These are phyloP conservation scores for Linum trigynum DNA, from an alignment of 345 rosid species.

Conservation along the genomic window DNA sequence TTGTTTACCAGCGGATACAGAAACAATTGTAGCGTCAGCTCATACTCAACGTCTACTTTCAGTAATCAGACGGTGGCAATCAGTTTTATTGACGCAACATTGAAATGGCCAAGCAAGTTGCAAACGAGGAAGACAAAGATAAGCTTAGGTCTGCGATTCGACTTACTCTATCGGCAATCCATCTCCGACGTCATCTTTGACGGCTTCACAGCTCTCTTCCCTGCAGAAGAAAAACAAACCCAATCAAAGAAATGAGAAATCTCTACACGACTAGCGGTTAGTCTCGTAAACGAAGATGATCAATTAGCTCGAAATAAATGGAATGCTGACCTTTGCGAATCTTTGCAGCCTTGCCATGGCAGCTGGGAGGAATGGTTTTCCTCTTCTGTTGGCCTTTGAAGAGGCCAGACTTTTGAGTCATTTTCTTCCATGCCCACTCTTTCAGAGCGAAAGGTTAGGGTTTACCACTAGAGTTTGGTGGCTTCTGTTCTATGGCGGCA, in stretches of 20 bases:
- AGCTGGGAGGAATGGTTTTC: constrained; percentile 58
- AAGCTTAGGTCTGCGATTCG: background rate
- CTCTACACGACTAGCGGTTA: too few relatives aligned
- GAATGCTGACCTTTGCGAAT: constrained; percentile 52
- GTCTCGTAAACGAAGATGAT: background rate
- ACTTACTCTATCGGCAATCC: constrained; percentile 57
- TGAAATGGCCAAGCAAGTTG: background rate
- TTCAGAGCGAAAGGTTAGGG: too few relatives aligned
- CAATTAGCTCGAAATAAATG: background rate
- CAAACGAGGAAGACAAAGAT: background rate
- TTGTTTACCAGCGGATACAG: too few relatives aligned
- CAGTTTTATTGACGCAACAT: background rate
- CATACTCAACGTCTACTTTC: background rate
- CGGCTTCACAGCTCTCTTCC: constrained; percentile 67
- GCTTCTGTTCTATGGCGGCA: background rate
- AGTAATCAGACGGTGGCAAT: background rate
- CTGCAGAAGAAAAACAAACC: constrained; percentile 21
- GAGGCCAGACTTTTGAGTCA: constrained; percentile 76
- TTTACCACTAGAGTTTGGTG: too few relatives aligned
- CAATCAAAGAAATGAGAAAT: background rate
- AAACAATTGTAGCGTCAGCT: background rate
- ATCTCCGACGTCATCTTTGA: constrained; percentile 55
- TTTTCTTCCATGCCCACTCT: constrained; percentile 6
- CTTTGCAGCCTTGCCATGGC: constrained; percentile 58
- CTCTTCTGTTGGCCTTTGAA: constrained; percentile 82